A percentile compares a stretch with the other conserved stretches of the same genome.
Conservation (phyloP, 768 basidiomycete genomes). For the Podaxis sp. region DNA sequence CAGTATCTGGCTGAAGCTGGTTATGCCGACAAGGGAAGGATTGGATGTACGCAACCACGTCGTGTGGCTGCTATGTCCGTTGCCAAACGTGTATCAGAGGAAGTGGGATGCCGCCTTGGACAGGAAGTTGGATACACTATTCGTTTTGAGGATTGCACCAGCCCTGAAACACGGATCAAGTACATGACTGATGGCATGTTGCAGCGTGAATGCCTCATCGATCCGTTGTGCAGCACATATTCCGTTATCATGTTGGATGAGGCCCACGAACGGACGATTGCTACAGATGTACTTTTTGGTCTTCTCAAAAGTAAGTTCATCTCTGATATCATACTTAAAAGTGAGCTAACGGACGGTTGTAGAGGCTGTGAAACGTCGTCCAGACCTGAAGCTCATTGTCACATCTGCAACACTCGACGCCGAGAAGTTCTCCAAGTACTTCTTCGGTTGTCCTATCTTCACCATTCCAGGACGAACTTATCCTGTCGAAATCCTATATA, state of each 20-base stretch:
- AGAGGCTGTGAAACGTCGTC: slow-evolving; percentile 94
- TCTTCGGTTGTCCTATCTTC: slow-evolving; percentile 98
- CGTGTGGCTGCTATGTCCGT: slow-evolving; percentile 99
- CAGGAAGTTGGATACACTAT: slow-evolving; percentile 99
- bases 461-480: slow-evolving; percentile 99
- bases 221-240: slow-evolving; percentile 90
- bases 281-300: slow-evolving; percentile 98
- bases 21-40: slow-evolving; percentile 84
- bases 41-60: slow-evolving; percentile 98
- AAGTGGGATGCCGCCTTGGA: slow-evolving; percentile 95
- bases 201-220: slow-evolving; percentile 94
- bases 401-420: slow-evolving; percentile 99
- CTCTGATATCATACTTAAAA: not conserved
- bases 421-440: slow-evolving; percentile 99
- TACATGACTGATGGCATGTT: slow-evolving; percentile 99
- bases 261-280: slow-evolving; percentile 97
- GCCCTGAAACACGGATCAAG: slow-evolving; percentile 98
- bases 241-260: slow-evolving; percentile 98
- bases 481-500: slow-evolving; percentile 97
- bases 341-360: slow-evolving; percentile 23
- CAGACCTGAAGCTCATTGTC: slow-evolving; percentile 96
- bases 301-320: slow-evolving; percentile 77
- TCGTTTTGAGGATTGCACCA: slow-evolving; percentile 99
- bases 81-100: slow-evolving; percentile 97
- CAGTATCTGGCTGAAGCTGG: slow-evolving; percentile 97